A percentile compares a stretch with the other conserved stretches of the same genome.
Evolutionary conservation across 2,329 filamentous ascomycete genomes (phyloP).

Genomic region (Zalaria sp.): DNA sequence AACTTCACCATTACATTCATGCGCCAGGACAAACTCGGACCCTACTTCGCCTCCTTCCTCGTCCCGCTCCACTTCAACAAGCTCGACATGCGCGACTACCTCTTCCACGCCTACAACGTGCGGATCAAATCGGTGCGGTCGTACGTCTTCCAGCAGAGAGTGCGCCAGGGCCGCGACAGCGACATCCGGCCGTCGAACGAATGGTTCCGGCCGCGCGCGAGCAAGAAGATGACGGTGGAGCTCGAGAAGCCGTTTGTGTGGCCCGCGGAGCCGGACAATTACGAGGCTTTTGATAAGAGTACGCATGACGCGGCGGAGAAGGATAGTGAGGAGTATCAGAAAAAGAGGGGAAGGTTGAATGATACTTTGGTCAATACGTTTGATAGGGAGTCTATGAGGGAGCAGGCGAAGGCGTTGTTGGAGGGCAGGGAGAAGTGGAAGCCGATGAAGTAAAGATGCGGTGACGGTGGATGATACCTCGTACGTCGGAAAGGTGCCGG

Average conservation of each 20-base stretch:
- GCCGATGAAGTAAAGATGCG: not conserved
- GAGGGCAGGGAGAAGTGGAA: constrained; percentile 48
- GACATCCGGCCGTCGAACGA: constrained; percentile 23
- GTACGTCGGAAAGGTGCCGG: too few relatives aligned
- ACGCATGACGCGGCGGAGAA: constrained; percentile 12
- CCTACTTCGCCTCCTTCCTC: constrained; percentile 75
- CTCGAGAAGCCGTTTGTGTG: constrained; percentile 78
- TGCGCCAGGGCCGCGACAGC: constrained; percentile 36
- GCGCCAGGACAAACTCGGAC: constrained; percentile 55
- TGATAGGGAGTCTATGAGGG: constrained; percentile 31
- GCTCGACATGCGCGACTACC: constrained; percentile 90
- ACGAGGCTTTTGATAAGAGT: constrained; percentile 12
- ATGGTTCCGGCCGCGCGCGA: constrained; percentile 55
- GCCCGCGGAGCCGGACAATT: constrained; percentile 43
- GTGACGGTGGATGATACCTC: too few relatives aligned
- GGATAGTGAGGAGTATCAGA: constrained; percentile 25
- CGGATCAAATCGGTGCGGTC: constrained; percentile 60
- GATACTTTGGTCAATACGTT: constrained; percentile 26
- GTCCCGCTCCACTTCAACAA: constrained; percentile 91
- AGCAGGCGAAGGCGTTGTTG: constrained; percentile 50
- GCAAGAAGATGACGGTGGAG: constrained; percentile 93
- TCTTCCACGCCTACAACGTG: constrained; percentile 73
- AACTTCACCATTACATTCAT: constrained; percentile 69
- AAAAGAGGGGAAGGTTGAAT: constrained; percentile 17
- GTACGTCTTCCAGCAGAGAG: constrained; percentile 57